These are phyloP conservation scores for Penicillium robsamsonii DNA, from an alignment of 495 filamentous ascomycete genomes.

Conservation along the genomic window DNA sequence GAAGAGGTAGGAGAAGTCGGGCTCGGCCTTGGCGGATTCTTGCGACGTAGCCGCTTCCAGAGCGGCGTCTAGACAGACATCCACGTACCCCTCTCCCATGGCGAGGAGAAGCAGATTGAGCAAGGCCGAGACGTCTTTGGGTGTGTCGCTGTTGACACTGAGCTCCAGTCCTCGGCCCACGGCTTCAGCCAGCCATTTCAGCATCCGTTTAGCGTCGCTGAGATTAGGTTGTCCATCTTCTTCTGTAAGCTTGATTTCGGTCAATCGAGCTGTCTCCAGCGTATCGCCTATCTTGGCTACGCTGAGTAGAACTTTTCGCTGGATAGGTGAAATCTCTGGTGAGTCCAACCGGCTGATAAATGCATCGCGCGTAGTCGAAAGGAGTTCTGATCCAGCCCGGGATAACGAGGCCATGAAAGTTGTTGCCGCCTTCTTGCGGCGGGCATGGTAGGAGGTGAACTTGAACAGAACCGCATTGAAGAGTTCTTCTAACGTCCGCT, in stretches of 20 bases:
- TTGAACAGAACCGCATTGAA: constrained; percentile 93
- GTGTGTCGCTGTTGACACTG: constrained; percentile 78
- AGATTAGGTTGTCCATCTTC: constrained; percentile 82
- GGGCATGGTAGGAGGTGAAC: constrained; percentile 88
- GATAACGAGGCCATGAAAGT: constrained; percentile 87
- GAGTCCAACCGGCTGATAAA: constrained; percentile 84
- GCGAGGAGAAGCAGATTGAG: constrained; percentile 79
- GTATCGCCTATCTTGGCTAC: constrained; percentile 68
- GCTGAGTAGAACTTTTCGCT: constrained; percentile 80
- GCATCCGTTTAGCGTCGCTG: constrained; percentile 88
- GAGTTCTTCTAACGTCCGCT: constrained; percentile 82
- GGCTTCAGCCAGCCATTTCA: constrained; percentile 95
- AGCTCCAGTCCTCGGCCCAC: constrained; percentile 92
- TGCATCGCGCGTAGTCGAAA: constrained; percentile 72
- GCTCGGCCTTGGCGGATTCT: constrained; percentile 75
- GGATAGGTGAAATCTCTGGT: constrained; percentile 76
- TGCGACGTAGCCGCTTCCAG: constrained; percentile 71
- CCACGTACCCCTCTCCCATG: constrained; percentile 93
- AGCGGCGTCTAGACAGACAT: constrained; percentile 87
- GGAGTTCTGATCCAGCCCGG: constrained; percentile 79
- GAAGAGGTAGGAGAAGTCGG: constrained; percentile 81
- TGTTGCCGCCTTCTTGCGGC: constrained; percentile 78
- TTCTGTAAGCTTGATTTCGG: constrained; percentile 84
- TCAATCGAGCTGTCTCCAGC: constrained; percentile 49
- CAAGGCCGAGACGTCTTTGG: constrained; percentile 88